Evolutionary conservation across 345 rosid species (phyloP), one percentile per base, ranked within the genome.

Genomic region (Syzygium aromaticum): DNA sequence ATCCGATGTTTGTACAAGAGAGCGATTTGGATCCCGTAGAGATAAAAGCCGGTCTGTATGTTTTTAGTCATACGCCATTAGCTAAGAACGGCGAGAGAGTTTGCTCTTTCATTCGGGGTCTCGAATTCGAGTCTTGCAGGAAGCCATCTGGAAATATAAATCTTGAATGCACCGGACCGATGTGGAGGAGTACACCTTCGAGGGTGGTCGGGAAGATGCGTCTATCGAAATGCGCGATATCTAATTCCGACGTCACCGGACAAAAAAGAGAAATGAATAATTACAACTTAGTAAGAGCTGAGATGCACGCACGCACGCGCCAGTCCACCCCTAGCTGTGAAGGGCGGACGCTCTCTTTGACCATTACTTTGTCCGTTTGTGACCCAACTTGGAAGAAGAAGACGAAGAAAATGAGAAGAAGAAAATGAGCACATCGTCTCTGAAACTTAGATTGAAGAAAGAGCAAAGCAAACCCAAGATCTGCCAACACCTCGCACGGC

Each of bases 351-450:
- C 59, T 51, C 61, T 67, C 84, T 84, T 67, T 87, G 89, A 87
- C 89, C 86, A 25, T 51, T 87, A 40, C 67, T 84, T 87, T 87
- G 89, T 87, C 89, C 43, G 54, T 21, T 87, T 51, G 56, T 51
- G 30, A 33, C 52, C 88, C 33, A 59, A 25, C 43, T 8, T 43
- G 46, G 46, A 6, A 43, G 46, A 43, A 43, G 46, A 43, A 43
- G 46, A 43, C 46, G 46, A 43, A 43, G 46, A 43, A 43, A 40
- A 40, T 40, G 5, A 4, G 43, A 40, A 40, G 43, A 40, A 40
- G 43, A 40, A 40, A 43, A 43, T 43, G 46, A 43, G 46, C 46
- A 6, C 46, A 43, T 43, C 46, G 46, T 43, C 46, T 5, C 46
- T 6, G 46, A 22, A 21, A 64, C 40, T 64, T 54, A 7, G 77